Percentiles rank a stretch among this genome's conserved stretches.
Evolutionary conservation across 768 basidiomycete species (phyloP).

Genomic region (Rhodotorula babjevae): DNA sequence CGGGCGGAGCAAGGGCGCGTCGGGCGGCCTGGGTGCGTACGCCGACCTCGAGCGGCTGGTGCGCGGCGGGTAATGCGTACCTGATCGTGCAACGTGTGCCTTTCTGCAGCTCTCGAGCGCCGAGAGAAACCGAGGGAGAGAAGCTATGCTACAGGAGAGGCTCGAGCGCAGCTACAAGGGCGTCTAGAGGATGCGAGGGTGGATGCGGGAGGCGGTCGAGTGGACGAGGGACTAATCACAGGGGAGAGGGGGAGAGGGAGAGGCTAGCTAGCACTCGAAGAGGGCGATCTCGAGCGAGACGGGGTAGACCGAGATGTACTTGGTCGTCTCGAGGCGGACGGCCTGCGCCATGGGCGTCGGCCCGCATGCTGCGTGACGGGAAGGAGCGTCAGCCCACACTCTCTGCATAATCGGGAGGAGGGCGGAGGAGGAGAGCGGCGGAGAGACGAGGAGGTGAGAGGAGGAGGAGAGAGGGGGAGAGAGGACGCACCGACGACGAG

Average conservation of each 20-base stretch:
- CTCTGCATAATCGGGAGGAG: no score
- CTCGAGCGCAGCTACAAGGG: background rate
- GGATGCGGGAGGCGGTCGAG: background rate
- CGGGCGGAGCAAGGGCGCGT: background rate
- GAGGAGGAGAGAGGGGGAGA: background rate
- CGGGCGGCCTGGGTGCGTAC: background rate
- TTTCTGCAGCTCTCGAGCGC: no score
- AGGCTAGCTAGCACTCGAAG: slow-evolving; percentile 18
- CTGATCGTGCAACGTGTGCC: no score
- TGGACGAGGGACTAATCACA: no score
- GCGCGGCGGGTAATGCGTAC: background rate
- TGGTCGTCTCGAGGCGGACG: slow-evolving; percentile 23
- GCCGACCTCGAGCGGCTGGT: slow-evolving; percentile 24
- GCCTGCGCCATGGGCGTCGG: slow-evolving; percentile 19
- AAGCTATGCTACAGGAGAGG: background rate
- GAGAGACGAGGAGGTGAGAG: background rate
- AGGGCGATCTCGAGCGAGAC: slow-evolving; percentile 32
- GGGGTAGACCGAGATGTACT: slow-evolving; percentile 18
- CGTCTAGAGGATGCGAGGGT: background rate
- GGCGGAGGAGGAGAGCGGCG: background rate
- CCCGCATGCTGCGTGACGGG: slow-evolving; percentile 9
- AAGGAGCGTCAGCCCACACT: background rate
- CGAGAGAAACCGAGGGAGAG: background rate
- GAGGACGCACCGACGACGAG: slow-evolving; percentile 24
- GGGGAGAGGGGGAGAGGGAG: no score